Evolutionary conservation across 495 filamentous ascomycete species (phyloP).

Genomic region (Neurospora africana): DNA sequence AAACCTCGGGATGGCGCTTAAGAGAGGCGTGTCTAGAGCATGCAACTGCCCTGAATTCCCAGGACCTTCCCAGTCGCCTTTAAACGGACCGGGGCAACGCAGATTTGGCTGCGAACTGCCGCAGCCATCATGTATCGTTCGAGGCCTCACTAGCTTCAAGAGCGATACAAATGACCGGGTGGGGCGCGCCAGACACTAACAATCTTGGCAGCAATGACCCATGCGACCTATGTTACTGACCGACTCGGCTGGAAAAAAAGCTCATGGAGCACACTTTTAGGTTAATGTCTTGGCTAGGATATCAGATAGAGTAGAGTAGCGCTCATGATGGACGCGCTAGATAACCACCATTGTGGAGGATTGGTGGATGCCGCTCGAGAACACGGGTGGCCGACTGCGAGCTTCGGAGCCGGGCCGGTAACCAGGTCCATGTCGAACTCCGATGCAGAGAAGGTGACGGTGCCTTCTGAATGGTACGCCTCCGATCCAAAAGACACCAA

Average conservation of each 20-base stretch:
- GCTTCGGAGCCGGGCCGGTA: constrained; percentile 12
- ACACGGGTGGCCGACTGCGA: constrained; percentile 1
- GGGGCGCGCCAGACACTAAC: no score
- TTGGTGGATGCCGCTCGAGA: constrained; percentile 2
- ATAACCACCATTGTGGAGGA: constrained; percentile 8
- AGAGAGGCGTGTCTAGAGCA: background rate
- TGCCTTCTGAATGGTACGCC: constrained; percentile 14
- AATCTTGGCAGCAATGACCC: no score
- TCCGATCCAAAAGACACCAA: constrained; percentile 19
- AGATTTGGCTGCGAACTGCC: background rate
- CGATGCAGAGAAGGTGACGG: constrained; percentile 19
- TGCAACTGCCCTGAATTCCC: background rate
- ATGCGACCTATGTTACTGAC: no score
- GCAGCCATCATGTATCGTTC: no score
- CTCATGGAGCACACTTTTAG: background rate
- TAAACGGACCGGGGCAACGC: background rate
- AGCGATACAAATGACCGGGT: no score
- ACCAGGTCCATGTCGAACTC: constrained; percentile 11
- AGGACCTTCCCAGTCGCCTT: background rate
- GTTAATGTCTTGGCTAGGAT: constrained; percentile 6
- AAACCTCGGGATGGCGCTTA: background rate
- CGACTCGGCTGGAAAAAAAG: no score
- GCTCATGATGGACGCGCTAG: constrained; percentile 14
- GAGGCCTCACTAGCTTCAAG: no score
- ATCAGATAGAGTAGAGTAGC: constrained; percentile 8